These are phyloP conservation scores for Rubroboletus pulcherrimus DNA, from an alignment of 768 basidiomycete species.

Conservation along the genomic window DNA sequence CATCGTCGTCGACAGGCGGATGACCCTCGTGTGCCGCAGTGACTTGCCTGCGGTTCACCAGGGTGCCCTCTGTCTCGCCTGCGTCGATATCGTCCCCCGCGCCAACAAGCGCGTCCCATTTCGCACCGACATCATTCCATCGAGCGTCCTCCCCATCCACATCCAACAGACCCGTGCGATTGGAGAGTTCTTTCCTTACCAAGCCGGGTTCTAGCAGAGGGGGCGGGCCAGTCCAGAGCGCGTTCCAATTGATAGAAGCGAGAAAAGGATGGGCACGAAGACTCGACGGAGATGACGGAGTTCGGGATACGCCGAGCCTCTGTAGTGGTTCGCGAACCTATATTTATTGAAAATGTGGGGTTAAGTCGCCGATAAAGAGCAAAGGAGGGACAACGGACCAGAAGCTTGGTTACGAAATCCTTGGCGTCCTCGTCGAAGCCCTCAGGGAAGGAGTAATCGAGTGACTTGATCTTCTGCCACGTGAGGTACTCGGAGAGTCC, in stretches of 20 bases:
- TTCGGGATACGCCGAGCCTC: constrained; percentile 54
- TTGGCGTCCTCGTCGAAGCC: constrained; percentile 79
- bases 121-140: constrained; percentile 53
- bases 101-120: constrained; percentile 49
- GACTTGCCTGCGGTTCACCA: background rate
- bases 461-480: constrained; percentile 88
- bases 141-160: constrained; percentile 30
- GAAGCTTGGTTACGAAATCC: constrained; percentile 71
- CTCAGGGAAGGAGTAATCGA: constrained; percentile 84
- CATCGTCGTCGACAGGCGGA: background rate
- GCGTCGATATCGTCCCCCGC: constrained; percentile 27
- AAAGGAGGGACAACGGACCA: constrained; percentile 44
- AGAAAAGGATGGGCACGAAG: constrained; percentile 66
- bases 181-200: constrained; percentile 42
- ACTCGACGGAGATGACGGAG: constrained; percentile 36
- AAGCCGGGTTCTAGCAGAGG: constrained; percentile 59
- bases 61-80: constrained; percentile 6
- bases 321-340: constrained; percentile 56
- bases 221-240: constrained; percentile 60
- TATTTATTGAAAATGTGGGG: constrained; percentile 20
- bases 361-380: background rate
- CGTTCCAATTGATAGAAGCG: constrained; percentile 52
- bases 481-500: constrained; percentile 90
- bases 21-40: background rate
- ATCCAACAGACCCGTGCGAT: constrained; percentile 8